Percentiles rank a stretch among this genome's conserved stretches.
Conservation (phyloP, 257 asterid species). For the Capsicum rhomboideum region DNA sequence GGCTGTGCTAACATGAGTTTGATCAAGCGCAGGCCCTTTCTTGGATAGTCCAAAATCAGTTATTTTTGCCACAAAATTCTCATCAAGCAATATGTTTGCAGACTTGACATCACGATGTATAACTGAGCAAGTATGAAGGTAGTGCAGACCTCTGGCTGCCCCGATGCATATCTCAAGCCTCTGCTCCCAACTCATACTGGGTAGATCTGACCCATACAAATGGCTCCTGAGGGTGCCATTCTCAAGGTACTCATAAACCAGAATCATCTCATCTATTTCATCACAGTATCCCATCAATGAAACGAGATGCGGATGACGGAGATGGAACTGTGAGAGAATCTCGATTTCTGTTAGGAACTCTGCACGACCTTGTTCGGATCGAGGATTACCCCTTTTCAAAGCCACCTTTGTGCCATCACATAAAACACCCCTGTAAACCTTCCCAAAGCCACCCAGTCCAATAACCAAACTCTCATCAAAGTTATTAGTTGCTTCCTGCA, state of each 20-base stretch:
- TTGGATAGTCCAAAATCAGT: not conserved
- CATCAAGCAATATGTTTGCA: too few relatives aligned
- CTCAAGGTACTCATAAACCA: not conserved
- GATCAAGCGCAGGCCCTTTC: not conserved
- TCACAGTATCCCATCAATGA: not conserved
- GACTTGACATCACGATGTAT: too few relatives aligned
- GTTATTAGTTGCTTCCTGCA: not conserved
- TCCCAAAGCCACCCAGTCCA: constrained; percentile 14
- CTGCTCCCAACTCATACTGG: not conserved
- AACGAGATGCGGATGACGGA: not conserved
- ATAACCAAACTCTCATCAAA: not conserved
- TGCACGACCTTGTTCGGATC: accelerated
- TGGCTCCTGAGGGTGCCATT: not conserved
- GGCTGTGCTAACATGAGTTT: not conserved
- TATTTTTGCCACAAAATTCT: not conserved
- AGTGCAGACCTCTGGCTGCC: not conserved
- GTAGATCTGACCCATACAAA: not conserved
- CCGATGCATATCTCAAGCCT: not conserved
- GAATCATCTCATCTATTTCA: not conserved
- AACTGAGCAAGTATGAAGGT: too few relatives aligned
- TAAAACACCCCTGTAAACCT: constrained; percentile 5
- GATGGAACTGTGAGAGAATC: not conserved
- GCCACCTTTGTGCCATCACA: constrained; percentile 11
- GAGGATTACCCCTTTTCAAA: not conserved
- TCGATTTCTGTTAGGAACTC: not conserved